A percentile compares a stretch with the other conserved stretches of the same genome.
These are phyloP conservation scores for Pythium grandisporangium DNA, from an alignment of 352 stramenopile genomes.

Conservation along the genomic window DNA sequence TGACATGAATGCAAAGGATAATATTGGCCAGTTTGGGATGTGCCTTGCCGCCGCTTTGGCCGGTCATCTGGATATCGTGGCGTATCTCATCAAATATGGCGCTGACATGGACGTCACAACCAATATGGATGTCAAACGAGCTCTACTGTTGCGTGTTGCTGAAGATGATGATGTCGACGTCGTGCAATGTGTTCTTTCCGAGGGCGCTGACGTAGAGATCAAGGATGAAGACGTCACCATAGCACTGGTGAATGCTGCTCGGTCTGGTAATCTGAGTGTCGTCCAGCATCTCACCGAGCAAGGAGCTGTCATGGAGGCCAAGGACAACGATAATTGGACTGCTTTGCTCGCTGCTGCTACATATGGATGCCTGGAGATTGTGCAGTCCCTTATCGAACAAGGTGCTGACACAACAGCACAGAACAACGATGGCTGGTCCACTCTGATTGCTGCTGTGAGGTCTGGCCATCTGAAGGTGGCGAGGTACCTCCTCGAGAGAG, in stretches of 20 bases:
- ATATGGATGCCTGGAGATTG: not conserved
- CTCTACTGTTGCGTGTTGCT: too few relatives aligned
- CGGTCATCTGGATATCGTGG: not conserved
- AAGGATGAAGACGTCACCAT: not conserved
- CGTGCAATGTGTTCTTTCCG: too few relatives aligned
- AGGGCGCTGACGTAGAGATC: conserved; percentile 1
- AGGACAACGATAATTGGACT: conserved; percentile 1
- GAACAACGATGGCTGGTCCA: too few relatives aligned
- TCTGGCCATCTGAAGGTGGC: too few relatives aligned
- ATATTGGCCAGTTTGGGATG: too few relatives aligned
- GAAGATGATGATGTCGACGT: too few relatives aligned
- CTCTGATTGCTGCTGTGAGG: too few relatives aligned
- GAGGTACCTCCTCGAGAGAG: too few relatives aligned
- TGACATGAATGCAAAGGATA: too few relatives aligned
- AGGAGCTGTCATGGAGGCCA: not conserved
- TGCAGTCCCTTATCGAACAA: not conserved
- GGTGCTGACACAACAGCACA: not conserved
- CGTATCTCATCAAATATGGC: conserved; percentile 1
- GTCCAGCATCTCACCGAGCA: not conserved
- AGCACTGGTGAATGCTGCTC: not conserved
- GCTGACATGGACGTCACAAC: conserved; percentile 3
- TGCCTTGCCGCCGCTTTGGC: not conserved
- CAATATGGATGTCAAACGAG: too few relatives aligned
- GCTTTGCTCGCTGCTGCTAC: conserved; percentile 1
- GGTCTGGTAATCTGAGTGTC: not conserved